phyloP scores from a whole-genome alignment of 2,329 filamentous ascomycete genomes.

The Calonectria hawksworthii region DNA sequence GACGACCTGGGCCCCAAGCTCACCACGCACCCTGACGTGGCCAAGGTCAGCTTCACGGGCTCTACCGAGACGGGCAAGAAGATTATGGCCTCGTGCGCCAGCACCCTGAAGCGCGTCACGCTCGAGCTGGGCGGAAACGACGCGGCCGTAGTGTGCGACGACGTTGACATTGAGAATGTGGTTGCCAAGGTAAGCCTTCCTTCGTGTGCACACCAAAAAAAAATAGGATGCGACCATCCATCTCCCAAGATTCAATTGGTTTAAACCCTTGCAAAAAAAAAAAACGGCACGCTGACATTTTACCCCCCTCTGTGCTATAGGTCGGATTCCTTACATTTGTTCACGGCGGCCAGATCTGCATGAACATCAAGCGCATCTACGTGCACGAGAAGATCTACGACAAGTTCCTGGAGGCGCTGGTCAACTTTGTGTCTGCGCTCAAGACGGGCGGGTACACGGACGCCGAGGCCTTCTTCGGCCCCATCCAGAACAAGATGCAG shows the following conservation, averaged over 20 bases:
- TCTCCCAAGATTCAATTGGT: neutral
- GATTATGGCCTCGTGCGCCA: slow-evolving; percentile 67
- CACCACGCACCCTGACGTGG: slow-evolving; percentile 69
- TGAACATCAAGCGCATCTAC: slow-evolving; percentile 69
- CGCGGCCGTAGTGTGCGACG: slow-evolving; percentile 68
- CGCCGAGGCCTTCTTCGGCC: slow-evolving; percentile 61
- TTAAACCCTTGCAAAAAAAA: neutral
- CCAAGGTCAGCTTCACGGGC: slow-evolving; percentile 75
- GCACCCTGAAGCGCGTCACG: slow-evolving; percentile 71
- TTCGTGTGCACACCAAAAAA: no score
- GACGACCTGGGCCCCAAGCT: slow-evolving; percentile 72
- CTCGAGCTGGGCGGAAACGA: slow-evolving; percentile 74
- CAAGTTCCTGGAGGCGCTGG: slow-evolving; percentile 59
- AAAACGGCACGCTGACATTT: neutral
- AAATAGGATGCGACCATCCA: neutral
- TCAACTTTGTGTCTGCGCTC: slow-evolving; percentile 47
- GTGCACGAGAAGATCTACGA: slow-evolving; percentile 73
- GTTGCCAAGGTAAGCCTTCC: slow-evolving; percentile 23
- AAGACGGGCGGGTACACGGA: slow-evolving; percentile 61
- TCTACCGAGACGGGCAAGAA: slow-evolving; percentile 71
- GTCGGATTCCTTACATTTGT: slow-evolving; percentile 57
- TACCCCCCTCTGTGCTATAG: neutral
- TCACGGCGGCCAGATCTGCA: slow-evolving; percentile 63
- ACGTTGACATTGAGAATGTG: slow-evolving; percentile 63
- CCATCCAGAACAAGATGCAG: slow-evolving; percentile 73